A percentile compares a stretch with the other conserved stretches of the same genome.
Evolutionary conservation across 2,329 filamentous ascomycete genomes (phyloP).

Genomic region (Aspergillus costaricaensis): DNA sequence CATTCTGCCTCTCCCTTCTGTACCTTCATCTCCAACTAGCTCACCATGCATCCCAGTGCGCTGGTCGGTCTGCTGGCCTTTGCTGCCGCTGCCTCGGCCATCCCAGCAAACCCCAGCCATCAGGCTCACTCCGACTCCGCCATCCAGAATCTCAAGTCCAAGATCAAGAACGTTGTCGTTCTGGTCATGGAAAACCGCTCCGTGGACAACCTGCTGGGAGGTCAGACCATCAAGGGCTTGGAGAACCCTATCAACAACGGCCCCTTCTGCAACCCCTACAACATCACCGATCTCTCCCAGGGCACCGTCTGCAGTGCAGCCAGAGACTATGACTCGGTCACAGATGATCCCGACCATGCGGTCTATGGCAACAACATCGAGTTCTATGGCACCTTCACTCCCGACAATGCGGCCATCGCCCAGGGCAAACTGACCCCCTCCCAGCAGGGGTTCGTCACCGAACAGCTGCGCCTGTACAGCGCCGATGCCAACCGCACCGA

Average conservation of each 20-base stretch:
- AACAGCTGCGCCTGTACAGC: slow-evolving; percentile 42
- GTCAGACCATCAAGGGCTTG: slow-evolving; percentile 40
- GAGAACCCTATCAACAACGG: slow-evolving; percentile 48
- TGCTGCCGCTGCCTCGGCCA: slow-evolving; percentile 19
- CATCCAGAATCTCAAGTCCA: slow-evolving; percentile 33
- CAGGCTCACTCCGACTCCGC: slow-evolving; percentile 11
- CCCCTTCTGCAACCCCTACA: slow-evolving; percentile 46
- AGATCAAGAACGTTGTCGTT: slow-evolving; percentile 42
- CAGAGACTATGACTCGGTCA: slow-evolving; percentile 45
- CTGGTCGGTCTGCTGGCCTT: slow-evolving; percentile 30
- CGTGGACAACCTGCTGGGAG: slow-evolving; percentile 49
- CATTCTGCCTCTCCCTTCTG: not conserved
- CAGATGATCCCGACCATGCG: slow-evolving; percentile 47
- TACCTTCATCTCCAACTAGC: not conserved
- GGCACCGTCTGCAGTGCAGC: slow-evolving; percentile 36
- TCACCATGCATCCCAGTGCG: slow-evolving; percentile 25
- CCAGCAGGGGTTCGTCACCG: slow-evolving; percentile 46
- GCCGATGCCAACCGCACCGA: slow-evolving; percentile 31
- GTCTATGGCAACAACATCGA: slow-evolving; percentile 49
- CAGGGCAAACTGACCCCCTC: slow-evolving; percentile 32
- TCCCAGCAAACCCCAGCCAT: slow-evolving; percentile 9
- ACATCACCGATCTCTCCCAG: slow-evolving; percentile 34
- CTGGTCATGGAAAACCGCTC: slow-evolving; percentile 49
- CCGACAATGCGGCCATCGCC: slow-evolving; percentile 41
- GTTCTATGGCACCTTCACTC: slow-evolving; percentile 46